Evolutionary conservation across 305 asterid species (phyloP).

Genomic region (Fraxinus velutina): DNA sequence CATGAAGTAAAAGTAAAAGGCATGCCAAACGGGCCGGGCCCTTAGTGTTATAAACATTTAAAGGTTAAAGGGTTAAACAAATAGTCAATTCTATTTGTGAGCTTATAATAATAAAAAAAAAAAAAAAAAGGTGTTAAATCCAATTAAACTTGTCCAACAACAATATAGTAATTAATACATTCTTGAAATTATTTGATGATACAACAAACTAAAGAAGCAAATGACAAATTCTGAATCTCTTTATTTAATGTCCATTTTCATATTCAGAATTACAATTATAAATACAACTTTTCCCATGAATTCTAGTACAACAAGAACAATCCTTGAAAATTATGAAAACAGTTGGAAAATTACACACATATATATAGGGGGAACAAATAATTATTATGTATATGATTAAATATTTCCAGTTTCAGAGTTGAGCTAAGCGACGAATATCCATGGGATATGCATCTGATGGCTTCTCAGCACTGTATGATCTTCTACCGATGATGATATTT

Average conservation of each 20-base stretch:
- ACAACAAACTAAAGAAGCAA: not conserved
- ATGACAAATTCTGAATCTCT: not conserved
- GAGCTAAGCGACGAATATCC: slow-evolving; percentile 41
- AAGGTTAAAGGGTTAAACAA: not conserved
- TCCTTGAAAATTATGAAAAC: not conserved
- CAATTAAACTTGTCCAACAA: not conserved
- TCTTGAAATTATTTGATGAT: not conserved
- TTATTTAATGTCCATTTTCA: not conserved
- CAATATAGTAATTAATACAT: not conserved
- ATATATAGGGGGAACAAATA: not conserved
- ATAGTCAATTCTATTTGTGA: no score
- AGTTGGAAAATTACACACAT: not conserved
- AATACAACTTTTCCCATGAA: not conserved
- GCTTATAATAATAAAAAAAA: no score
- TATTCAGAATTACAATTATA: not conserved
- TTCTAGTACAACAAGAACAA: not conserved
- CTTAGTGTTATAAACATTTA: not conserved
- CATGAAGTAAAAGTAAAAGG: no score
- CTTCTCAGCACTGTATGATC: slow-evolving; percentile 43
- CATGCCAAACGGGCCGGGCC: no score
- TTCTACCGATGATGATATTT: slow-evolving; percentile 36
- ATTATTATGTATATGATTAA: not conserved
- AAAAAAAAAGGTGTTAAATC: not conserved
- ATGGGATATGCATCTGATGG: slow-evolving; percentile 41
- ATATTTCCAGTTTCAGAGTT: slow-evolving; percentile 13